These are phyloP conservation scores for Penicillium flavigenum DNA, from an alignment of 495 filamentous ascomycete species.

Conservation along the genomic window DNA sequence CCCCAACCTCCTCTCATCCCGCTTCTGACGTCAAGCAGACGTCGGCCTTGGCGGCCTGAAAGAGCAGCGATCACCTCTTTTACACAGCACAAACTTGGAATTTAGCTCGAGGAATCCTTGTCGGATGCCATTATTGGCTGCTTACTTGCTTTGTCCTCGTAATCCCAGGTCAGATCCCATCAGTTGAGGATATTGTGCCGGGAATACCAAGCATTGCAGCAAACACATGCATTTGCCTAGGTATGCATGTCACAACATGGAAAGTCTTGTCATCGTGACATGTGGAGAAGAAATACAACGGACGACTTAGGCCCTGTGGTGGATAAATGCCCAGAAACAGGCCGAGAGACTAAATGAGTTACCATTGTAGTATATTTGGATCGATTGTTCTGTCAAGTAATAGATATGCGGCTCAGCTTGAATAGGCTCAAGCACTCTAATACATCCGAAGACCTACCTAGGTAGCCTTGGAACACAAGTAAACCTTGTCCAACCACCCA, in stretches of 20 bases:
- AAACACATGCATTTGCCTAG: neutral
- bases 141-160: neutral
- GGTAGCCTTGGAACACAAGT: neutral
- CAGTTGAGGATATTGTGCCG: neutral
- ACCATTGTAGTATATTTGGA: neutral
- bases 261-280: neutral
- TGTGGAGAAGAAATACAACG: neutral
- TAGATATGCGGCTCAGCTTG: neutral
- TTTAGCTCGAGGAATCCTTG: neutral
- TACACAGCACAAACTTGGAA: slow-evolving; percentile 12
- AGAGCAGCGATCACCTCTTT: slow-evolving; percentile 23
- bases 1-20: slow-evolving; percentile 19
- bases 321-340: neutral
- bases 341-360: neutral
- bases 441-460: neutral
- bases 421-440: neutral
- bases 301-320: neutral
- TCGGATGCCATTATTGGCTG: neutral
- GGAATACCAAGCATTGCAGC: neutral
- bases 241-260: slow-evolving; percentile 5
- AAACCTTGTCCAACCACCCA: slow-evolving; percentile 8
- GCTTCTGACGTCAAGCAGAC: slow-evolving; percentile 34
- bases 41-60: slow-evolving; percentile 22
- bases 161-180: neutral
- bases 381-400: neutral